These are phyloP conservation scores for Alternaria viburni DNA, from an alignment of 2,329 filamentous ascomycete species.

Conservation along the genomic window DNA sequence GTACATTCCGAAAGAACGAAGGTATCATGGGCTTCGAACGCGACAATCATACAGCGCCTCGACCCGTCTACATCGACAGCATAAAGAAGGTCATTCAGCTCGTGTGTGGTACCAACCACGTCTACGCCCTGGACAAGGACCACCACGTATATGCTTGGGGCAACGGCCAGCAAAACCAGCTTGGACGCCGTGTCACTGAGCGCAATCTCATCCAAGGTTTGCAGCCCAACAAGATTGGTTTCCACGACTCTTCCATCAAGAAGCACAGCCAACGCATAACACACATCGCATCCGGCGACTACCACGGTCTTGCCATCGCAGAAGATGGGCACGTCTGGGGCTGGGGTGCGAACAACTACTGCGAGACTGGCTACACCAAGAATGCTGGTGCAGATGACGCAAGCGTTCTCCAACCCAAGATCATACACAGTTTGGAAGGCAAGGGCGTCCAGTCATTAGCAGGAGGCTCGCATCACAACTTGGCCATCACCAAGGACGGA, in stretches of 20 bases:
- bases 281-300: slow-evolving; percentile 72
- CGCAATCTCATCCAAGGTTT: slow-evolving; percentile 62
- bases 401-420: slow-evolving; percentile 69
- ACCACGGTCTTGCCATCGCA: slow-evolving; percentile 80
- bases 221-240: slow-evolving; percentile 63
- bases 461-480: slow-evolving; percentile 78
- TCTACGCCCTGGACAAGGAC: slow-evolving; percentile 70
- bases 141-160: slow-evolving; percentile 75
- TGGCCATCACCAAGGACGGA: slow-evolving; percentile 61
- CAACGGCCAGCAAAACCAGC: slow-evolving; percentile 72
- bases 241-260: slow-evolving; percentile 51
- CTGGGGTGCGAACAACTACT: slow-evolving; percentile 89
- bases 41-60: slow-evolving; percentile 45
- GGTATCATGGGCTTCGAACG: slow-evolving; percentile 70
- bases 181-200: slow-evolving; percentile 70
- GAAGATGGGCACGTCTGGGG: slow-evolving; percentile 73
- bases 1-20: slow-evolving; percentile 76
- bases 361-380: slow-evolving; percentile 73
- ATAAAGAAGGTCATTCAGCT: slow-evolving; percentile 71
- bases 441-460: slow-evolving; percentile 71
- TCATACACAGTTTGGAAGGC: slow-evolving; percentile 68
- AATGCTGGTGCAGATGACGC: slow-evolving; percentile 72
- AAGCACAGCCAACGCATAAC: slow-evolving; percentile 59
- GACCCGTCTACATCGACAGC: slow-evolving; percentile 63
- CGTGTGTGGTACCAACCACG: slow-evolving; percentile 72